Evolutionary conservation across 257 asterid species (phyloP).

Genomic region (Leonotis leonurus): DNA sequence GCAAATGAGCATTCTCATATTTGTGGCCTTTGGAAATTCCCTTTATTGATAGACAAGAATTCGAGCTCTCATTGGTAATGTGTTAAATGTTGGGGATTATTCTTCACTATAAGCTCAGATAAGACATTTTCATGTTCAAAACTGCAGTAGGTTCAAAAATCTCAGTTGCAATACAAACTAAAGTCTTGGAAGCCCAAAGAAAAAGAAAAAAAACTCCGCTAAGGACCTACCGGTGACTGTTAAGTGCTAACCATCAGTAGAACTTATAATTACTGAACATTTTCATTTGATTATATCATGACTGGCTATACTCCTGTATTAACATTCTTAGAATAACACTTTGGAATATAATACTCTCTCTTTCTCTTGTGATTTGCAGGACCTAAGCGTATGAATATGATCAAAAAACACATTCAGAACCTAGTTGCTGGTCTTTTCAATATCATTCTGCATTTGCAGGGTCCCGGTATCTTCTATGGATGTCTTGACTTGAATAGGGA

Average conservation of each 20-base stretch:
- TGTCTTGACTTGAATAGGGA: conserved; percentile 23
- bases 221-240: no score
- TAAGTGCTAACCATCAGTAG: not conserved
- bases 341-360: conserved; percentile 5
- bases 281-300: no score
- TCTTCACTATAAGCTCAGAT: not conserved
- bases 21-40: not conserved
- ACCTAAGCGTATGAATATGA: conserved; percentile 44
- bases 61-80: not conserved
- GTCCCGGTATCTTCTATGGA: conserved; percentile 47
- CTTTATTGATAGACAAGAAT: not conserved
- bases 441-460: conserved; percentile 70
- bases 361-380: conserved; percentile 47
- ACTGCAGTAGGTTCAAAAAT: not conserved
- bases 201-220: not conserved
- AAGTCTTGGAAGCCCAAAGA: not conserved
- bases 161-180: not conserved
- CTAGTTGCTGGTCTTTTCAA: conserved; percentile 73
- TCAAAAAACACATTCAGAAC: conserved; percentile 58
- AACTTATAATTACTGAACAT: not conserved
- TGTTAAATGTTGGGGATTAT: not conserved
- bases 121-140: not conserved
- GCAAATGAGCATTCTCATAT: not conserved
- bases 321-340: not conserved
- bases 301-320: no score